These are phyloP conservation scores for Syzygium malaccense DNA, from an alignment of 441 rosid genomes.

Conservation along the genomic window DNA sequence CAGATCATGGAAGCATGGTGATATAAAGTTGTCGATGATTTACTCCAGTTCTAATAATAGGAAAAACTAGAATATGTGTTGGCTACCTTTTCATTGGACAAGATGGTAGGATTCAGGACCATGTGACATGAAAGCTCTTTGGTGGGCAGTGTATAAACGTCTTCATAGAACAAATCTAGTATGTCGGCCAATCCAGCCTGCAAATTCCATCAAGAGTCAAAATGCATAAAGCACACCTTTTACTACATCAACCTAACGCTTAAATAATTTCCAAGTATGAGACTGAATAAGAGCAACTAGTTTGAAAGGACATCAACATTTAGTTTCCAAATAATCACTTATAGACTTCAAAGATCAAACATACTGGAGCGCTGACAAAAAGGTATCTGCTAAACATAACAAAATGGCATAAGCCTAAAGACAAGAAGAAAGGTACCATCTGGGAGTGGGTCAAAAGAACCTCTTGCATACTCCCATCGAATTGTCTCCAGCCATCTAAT, in stretches of 20 bases:
- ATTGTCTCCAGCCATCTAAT: constrained; percentile 73
- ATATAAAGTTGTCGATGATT: background rate
- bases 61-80: background rate
- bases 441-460: constrained; percentile 88
- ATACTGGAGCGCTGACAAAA: background rate
- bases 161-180: constrained; percentile 79
- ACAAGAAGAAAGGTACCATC: constrained; percentile 49
- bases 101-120: constrained; percentile 27
- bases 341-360: background rate
- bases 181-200: constrained; percentile 79
- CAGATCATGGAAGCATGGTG: background rate
- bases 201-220: constrained; percentile 16
- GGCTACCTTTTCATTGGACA: constrained; percentile 56
- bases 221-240: background rate
- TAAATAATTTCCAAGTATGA: background rate
- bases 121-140: constrained; percentile 49
- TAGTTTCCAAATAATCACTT: background rate
- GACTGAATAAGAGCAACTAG: background rate
- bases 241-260: background rate
- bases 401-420: background rate
- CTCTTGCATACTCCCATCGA: constrained; percentile 51
- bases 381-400: background rate
- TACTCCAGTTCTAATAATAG: background rate
- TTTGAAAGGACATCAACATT: background rate
- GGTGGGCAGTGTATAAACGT: constrained; percentile 59